Evolutionary conservation across 2,329 filamentous ascomycete species (phyloP).

Genomic region (Pleurostoma richardsiae): DNA sequence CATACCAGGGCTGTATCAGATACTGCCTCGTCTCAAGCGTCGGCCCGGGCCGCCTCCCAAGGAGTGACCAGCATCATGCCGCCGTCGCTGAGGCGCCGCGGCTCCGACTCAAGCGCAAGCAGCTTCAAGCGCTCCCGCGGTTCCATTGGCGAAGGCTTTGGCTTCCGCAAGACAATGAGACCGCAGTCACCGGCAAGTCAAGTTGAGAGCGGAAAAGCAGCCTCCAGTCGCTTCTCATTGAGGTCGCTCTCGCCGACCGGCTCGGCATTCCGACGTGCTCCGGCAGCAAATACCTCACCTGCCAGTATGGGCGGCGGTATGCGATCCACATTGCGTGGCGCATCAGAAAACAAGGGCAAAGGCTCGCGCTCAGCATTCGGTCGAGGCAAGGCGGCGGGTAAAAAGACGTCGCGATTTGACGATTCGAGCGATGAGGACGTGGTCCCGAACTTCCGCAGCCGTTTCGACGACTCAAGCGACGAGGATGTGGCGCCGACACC

Average conservation of each 20-base stretch:
- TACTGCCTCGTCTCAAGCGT: not conserved
- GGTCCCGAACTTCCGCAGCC: conserved; percentile 32
- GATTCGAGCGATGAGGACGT: conserved; percentile 22
- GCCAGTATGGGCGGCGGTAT: conserved; percentile 37
- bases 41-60: not conserved
- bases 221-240: conserved; percentile 52
- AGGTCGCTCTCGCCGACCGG: conserved; percentile 65
- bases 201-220: conserved; percentile 4
- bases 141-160: conserved; percentile 40
- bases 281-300: conserved; percentile 30
- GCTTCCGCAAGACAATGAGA: conserved; percentile 73
- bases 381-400: conserved; percentile 3
- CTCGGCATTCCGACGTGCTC: conserved; percentile 42
- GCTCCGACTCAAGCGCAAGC: conserved; percentile 68
- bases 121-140: conserved; percentile 69
- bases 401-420: conserved; percentile 18
- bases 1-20: conserved; percentile 6
- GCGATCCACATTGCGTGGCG: conserved; percentile 40
- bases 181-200: conserved; percentile 25
- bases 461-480: conserved; percentile 60
- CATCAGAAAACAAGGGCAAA: conserved; percentile 14
- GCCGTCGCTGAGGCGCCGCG: conserved; percentile 41
- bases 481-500: conserved; percentile 37
- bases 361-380: not conserved
- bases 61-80: conserved; percentile 14